phyloP scores from a whole-genome alignment of 306 rosid genomes.

The Alnus rubra region DNA sequence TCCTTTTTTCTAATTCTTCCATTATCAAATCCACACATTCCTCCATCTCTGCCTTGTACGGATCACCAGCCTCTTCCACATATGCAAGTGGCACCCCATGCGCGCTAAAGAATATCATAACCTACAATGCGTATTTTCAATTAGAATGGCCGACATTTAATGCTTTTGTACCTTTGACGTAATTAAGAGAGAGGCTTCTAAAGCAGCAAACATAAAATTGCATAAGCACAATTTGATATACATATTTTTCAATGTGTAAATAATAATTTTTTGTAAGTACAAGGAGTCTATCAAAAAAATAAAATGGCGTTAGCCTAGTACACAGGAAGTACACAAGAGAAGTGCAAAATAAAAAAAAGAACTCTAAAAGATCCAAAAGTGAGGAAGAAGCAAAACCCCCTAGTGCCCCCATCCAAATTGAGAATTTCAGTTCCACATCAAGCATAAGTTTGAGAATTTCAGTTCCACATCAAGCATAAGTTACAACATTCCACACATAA shows the following conservation, averaged over 20 bases:
- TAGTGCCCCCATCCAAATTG: background rate
- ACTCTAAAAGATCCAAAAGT: background rate
- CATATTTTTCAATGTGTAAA: background rate
- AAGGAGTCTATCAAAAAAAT: background rate
- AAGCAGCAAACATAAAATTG: background rate
- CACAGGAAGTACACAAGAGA: background rate
- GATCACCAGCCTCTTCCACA: slow-evolving; percentile 98
- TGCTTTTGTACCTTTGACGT: slow-evolving; percentile 4
- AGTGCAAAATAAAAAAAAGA: background rate
- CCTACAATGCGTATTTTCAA: slow-evolving; percentile 47
- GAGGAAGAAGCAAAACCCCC: background rate
- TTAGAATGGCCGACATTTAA: slow-evolving; percentile 16
- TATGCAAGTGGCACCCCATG: slow-evolving; percentile 98
- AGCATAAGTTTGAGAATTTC: background rate
- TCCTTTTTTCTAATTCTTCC: slow-evolving; percentile 88
- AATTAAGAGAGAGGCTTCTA: slow-evolving; percentile 14
- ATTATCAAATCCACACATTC: slow-evolving; percentile 91
- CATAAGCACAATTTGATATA: slow-evolving; percentile 7
- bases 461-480: background rate
- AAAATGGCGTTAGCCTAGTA: background rate
- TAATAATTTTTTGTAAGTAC: too few species aligned
- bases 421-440: background rate
- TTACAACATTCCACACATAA: background rate
- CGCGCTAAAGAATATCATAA: slow-evolving; percentile 90
- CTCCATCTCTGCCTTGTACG: slow-evolving; percentile 98